These are phyloP conservation scores for Spinellus fusiger DNA, from an alignment of 192 early-diverging fungal species.

Conservation along the genomic window DNA sequence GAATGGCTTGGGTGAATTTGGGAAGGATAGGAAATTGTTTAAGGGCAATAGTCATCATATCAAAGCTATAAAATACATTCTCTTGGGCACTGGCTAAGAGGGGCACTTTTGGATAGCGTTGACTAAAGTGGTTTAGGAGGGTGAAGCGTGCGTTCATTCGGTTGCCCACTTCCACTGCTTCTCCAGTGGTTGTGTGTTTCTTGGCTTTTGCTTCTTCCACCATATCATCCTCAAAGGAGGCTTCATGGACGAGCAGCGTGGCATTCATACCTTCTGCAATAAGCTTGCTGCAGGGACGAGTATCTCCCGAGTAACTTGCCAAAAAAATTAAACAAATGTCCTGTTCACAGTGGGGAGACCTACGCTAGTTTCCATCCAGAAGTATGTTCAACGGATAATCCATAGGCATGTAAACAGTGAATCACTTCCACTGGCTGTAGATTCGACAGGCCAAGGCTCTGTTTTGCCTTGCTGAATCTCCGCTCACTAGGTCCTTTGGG, in stretches of 20 bases:
- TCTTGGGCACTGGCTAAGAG: constrained; percentile 38
- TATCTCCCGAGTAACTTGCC: constrained; percentile 85
- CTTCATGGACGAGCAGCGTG: constrained; percentile 87
- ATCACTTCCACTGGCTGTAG: constrained; percentile 68
- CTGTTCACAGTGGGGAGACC: constrained; percentile 3
- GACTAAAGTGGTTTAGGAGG: constrained; percentile 94
- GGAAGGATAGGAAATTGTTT: constrained; percentile 44
- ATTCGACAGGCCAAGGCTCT: constrained; percentile 44
- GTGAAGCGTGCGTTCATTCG: constrained; percentile 83
- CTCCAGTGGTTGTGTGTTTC: constrained; percentile 79
- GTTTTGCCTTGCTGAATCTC: constrained; percentile 16
- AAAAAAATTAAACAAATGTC: constrained; percentile 13
- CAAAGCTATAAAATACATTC: constrained; percentile 67
- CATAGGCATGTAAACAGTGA: constrained; percentile 82
- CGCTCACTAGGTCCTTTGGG: background rate
- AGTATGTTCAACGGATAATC: constrained; percentile 60
- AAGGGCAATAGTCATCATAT: constrained; percentile 63
- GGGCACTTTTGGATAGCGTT: constrained; percentile 88
- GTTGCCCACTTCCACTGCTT: constrained; percentile 79
- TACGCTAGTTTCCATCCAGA: constrained; percentile 77
- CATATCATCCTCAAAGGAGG: constrained; percentile 76
- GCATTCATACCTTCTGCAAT: constrained; percentile 61
- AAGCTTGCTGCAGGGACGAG: constrained; percentile 75
- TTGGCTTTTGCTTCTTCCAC: constrained; percentile 68
- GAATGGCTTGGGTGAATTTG: constrained; percentile 46